These are phyloP conservation scores for Diutina siamensis DNA, from an alignment of 1,139 yeast species.

Conservation along the genomic window DNA sequence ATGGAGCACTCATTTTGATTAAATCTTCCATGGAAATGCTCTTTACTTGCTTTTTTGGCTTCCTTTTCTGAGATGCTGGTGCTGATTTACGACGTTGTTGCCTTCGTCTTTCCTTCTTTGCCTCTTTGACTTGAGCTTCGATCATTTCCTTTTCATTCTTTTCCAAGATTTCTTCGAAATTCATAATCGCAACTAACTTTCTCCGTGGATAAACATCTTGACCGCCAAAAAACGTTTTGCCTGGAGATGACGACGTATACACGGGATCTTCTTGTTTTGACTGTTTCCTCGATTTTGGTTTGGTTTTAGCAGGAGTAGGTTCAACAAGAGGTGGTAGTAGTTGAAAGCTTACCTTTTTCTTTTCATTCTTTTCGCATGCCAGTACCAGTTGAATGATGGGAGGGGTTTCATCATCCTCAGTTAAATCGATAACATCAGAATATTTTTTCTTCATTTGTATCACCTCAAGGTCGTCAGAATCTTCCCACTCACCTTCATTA, in stretches of 20 bases:
- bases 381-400: conserved; percentile 9
- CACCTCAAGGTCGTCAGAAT: conserved; percentile 12
- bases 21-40: conserved; percentile 15
- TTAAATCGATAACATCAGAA: conserved; percentile 9
- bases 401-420: conserved; percentile 7
- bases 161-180: conserved; percentile 16
- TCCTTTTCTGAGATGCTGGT: conserved; percentile 14
- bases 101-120: conserved; percentile 5
- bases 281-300: neutral
- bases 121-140: neutral
- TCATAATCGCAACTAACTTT: conserved; percentile 17
- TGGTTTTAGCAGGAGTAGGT: neutral
- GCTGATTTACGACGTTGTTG: conserved; percentile 1
- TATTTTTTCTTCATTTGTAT: conserved; percentile 7
- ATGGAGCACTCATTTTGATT: neutral
- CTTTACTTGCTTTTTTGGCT: conserved; percentile 12
- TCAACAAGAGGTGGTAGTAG: neutral
- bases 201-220: conserved; percentile 14
- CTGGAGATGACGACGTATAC: conserved; percentile 17
- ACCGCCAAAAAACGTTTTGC: conserved; percentile 15
- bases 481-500: conserved; percentile 11
- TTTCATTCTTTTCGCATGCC: conserved; percentile 8
- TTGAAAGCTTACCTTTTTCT: neutral
- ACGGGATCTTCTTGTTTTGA: neutral
- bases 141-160: conserved; percentile 12